Conservation (phyloP, 345 rosid genomes). For the Euclidium syriacum region DNA sequence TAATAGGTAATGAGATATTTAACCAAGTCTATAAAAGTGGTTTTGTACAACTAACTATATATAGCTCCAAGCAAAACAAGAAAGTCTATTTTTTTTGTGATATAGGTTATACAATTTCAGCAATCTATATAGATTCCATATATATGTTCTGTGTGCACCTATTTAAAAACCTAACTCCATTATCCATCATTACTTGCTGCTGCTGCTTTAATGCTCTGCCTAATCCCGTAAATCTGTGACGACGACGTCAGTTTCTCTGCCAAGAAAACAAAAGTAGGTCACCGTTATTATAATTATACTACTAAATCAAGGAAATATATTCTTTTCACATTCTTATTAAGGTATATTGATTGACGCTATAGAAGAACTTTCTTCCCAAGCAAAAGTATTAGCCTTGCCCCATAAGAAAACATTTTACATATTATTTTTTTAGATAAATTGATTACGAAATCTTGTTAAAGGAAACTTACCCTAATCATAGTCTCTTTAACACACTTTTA, state of each 20-base stretch:
- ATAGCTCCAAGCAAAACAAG: neutral
- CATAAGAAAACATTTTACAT: slow-evolving; percentile 10
- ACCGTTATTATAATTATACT: neutral
- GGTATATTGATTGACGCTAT: neutral
- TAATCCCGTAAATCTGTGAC: neutral
- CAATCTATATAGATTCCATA: neutral
- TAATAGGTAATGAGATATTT: neutral
- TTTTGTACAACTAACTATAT: neutral
- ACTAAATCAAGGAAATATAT: neutral
- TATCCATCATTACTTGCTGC: slow-evolving; percentile 5
- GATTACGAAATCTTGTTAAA: neutral
- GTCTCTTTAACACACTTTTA: neutral
- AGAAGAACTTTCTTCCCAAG: neutral
- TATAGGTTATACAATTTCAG: neutral
- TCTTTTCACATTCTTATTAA: neutral
- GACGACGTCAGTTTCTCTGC: slow-evolving; percentile 13
- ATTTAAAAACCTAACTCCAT: slow-evolving; percentile 21
- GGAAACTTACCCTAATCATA: slow-evolving; percentile 4
- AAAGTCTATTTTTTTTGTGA: neutral
- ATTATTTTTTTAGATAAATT: no score
- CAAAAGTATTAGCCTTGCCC: slow-evolving; percentile 22
- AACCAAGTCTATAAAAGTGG: neutral
- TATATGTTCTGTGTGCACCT: neutral
- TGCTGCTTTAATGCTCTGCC: neutral
- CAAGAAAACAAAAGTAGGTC: slow-evolving; percentile 9